Conservation (phyloP, 164 flowering plant genomes). For the Houttuynia cordata region DNA sequence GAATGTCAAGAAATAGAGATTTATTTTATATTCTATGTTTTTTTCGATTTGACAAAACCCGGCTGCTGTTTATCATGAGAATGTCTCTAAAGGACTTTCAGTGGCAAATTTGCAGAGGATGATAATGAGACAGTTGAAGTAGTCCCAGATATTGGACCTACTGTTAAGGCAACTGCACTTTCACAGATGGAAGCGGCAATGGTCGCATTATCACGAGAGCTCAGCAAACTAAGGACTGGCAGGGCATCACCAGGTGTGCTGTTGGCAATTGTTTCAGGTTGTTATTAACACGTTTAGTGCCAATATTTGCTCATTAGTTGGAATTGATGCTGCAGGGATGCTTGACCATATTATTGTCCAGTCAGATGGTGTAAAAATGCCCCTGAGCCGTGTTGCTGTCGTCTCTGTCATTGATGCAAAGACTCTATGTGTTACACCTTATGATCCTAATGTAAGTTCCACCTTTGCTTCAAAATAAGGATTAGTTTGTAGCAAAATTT, state of each 20-base stretch:
- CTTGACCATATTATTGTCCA: constrained; percentile 91
- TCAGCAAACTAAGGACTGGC: constrained; percentile 70
- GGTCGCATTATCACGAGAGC: constrained; percentile 67
- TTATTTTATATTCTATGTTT: too few species aligned
- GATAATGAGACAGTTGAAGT: constrained; percentile 37
- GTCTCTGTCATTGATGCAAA: constrained; percentile 77
- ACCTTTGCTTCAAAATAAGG: background rate
- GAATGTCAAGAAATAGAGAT: too few species aligned
- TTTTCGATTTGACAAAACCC: too few species aligned
- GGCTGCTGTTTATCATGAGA: too few species aligned
- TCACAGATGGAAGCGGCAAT: constrained; percentile 85
- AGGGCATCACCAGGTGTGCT: constrained; percentile 91
- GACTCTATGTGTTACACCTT: constrained; percentile 75
- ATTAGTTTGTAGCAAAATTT: too few species aligned
- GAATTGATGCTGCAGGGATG: constrained; percentile 51
- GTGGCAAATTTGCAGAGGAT: constrained; percentile 25
- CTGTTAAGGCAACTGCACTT: constrained; percentile 42
- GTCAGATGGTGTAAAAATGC: constrained; percentile 54
- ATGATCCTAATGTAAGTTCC: constrained; percentile 67
- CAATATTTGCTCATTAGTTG: background rate
- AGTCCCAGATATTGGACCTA: constrained; percentile 43
- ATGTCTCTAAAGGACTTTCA: too few species aligned
- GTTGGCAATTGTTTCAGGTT: background rate
- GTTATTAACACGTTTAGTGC: background rate
- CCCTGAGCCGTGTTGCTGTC: constrained; percentile 59